A percentile compares a stretch with the other conserved stretches of the same genome.
Conservation (phyloP, 768 basidiomycete genomes). For the Lanmaoa rubissima region DNA sequence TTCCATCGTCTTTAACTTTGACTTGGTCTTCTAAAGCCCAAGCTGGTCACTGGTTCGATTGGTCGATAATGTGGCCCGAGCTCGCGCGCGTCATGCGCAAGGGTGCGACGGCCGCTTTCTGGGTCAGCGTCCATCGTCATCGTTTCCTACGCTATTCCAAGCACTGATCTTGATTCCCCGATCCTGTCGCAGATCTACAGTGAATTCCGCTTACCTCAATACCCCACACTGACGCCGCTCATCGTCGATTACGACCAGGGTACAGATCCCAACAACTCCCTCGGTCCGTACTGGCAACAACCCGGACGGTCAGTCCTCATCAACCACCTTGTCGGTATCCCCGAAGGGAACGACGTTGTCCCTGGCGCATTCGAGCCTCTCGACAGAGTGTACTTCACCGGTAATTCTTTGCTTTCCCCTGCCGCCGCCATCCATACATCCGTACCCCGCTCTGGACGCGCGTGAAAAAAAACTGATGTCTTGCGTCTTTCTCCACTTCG, state of each 20-base stretch:
- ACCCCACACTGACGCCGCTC: slow-evolving; percentile 1
- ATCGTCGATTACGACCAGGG: slow-evolving; percentile 1
- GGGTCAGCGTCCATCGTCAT: slow-evolving; percentile 43
- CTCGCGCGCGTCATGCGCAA: slow-evolving; percentile 55
- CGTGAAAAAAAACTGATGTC: background rate
- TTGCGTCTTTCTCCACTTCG: background rate
- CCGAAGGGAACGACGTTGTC: background rate
- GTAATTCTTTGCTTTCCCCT: slow-evolving; percentile 24
- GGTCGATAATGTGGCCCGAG: slow-evolving; percentile 69
- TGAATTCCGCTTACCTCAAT: slow-evolving; percentile 5
- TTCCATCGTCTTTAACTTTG: background rate
- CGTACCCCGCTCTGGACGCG: background rate
- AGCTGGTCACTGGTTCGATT: slow-evolving; percentile 83
- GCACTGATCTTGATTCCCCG: background rate
- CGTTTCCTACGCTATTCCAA: background rate
- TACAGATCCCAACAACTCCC: background rate
- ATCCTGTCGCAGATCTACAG: background rate
- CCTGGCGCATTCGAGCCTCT: slow-evolving; percentile 35
- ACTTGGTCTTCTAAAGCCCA: slow-evolving; percentile 47
- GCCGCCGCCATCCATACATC: background rate
- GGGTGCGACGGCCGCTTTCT: slow-evolving; percentile 69
- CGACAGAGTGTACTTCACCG: slow-evolving; percentile 58
- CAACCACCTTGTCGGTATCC: slow-evolving; percentile 1
- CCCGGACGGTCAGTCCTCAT: background rate
- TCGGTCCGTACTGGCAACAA: slow-evolving; percentile 9